Conservation (phyloP, 441 rosid species). For the Bruguiera hainesii region DNA sequence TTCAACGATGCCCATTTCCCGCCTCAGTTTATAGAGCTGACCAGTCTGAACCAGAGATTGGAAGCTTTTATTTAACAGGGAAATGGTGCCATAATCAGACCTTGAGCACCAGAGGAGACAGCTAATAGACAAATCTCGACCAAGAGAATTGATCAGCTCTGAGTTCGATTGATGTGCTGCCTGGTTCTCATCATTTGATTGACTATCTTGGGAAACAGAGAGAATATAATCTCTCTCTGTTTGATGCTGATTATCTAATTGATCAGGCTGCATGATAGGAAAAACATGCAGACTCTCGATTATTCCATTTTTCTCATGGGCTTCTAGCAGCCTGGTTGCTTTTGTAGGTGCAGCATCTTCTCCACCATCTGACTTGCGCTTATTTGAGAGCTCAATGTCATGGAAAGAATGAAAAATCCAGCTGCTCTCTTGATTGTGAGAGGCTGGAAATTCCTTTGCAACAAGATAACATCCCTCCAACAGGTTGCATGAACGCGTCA, state of each 20-base stretch:
- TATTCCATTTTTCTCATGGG: conserved; percentile 10
- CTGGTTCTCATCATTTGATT: conserved; percentile 13
- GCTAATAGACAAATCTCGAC: conserved; percentile 52
- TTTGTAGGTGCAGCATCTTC: conserved; percentile 27
- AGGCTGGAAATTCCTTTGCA: conserved; percentile 42
- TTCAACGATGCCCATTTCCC: conserved; percentile 47
- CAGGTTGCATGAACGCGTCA: conserved; percentile 30
- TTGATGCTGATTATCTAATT: conserved; percentile 6
- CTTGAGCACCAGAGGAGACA: conserved; percentile 67
- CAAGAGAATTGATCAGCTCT: conserved; percentile 52
- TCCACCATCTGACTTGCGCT: conserved; percentile 35
- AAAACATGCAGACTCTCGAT: conserved; percentile 8
- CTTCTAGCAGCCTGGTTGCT: conserved; percentile 24
- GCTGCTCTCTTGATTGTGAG: conserved; percentile 41
- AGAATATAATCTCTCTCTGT: not conserved
- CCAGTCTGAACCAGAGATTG: conserved; percentile 50
- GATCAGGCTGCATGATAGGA: conserved; percentile 2
- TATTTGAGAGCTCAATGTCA: conserved; percentile 33
- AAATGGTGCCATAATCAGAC: conserved; percentile 59
- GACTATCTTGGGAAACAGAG: conserved; percentile 3
- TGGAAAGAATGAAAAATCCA: conserved; percentile 40
- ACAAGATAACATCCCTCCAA: conserved; percentile 45
- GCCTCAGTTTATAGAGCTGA: conserved; percentile 58
- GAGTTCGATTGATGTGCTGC: conserved; percentile 31
- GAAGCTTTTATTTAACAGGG: conserved; percentile 49